Percentiles rank a stretch among this genome's conserved stretches.
Evolutionary conservation across 2,329 filamentous ascomycete genomes (phyloP).

Genomic region (Sporothrix luriei): DNA sequence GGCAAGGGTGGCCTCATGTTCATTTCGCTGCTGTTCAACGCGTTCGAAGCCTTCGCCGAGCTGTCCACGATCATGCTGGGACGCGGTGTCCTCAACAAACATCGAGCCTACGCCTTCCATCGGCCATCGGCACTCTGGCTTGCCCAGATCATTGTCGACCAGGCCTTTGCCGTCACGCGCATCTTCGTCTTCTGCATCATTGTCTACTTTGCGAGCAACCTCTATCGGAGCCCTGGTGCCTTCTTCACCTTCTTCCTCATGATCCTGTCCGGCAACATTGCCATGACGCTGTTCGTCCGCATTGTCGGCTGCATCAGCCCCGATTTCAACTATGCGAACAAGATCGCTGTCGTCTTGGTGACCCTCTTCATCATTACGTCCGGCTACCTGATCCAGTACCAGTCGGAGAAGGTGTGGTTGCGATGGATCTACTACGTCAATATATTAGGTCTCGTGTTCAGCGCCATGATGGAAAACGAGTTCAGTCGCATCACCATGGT

Average conservation of each 20-base stretch:
- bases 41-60: slow-evolving; percentile 83
- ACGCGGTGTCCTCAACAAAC: slow-evolving; percentile 80
- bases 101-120: slow-evolving; percentile 80
- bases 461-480: slow-evolving; percentile 83
- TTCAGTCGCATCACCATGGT: slow-evolving; percentile 70
- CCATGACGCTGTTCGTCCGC: slow-evolving; percentile 77
- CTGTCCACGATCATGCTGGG: slow-evolving; percentile 68
- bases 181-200: slow-evolving; percentile 74
- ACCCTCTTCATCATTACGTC: slow-evolving; percentile 80
- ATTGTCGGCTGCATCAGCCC: slow-evolving; percentile 74
- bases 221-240: slow-evolving; percentile 68
- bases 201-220: slow-evolving; percentile 76
- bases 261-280: slow-evolving; percentile 67
- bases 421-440: slow-evolving; percentile 84
- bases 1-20: slow-evolving; percentile 81
- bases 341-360: slow-evolving; percentile 76
- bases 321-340: slow-evolving; percentile 83
- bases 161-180: slow-evolving; percentile 69
- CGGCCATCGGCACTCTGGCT: slow-evolving; percentile 81
- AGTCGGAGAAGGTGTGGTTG: slow-evolving; percentile 72
- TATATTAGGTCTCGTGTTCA: slow-evolving; percentile 70
- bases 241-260: slow-evolving; percentile 79
- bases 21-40: slow-evolving; percentile 78
- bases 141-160: slow-evolving; percentile 78
- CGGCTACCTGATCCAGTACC: slow-evolving; percentile 82